phyloP scores from a whole-genome alignment of 495 filamentous ascomycete species.

The Daldinia vernicosa region DNA sequence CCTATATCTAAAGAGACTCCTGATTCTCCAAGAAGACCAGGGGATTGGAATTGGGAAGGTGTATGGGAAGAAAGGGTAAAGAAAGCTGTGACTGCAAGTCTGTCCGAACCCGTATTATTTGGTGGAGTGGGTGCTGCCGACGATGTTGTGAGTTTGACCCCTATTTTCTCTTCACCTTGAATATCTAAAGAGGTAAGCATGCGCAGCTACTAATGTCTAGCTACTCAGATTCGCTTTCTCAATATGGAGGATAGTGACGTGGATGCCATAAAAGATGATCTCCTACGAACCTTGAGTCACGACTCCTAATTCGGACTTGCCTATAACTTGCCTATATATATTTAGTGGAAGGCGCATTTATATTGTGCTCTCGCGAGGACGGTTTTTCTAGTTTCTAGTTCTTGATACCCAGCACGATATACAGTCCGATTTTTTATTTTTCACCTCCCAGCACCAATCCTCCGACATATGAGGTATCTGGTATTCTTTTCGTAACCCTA shows the following conservation, averaged over 20 bases:
- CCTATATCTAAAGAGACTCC: conserved; percentile 15
- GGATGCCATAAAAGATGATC: conserved; percentile 66
- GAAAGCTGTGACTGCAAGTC: conserved; percentile 76
- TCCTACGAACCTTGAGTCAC: conserved; percentile 61
- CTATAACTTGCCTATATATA: conserved; percentile 9
- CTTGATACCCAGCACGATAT: conserved; percentile 38
- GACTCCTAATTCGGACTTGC: conserved; percentile 28
- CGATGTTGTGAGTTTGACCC: conserved; percentile 68
- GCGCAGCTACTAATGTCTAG: conserved; percentile 30
- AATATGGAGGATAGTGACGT: conserved; percentile 69
- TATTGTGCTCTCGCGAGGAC: neutral
- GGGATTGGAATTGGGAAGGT: conserved; percentile 95
- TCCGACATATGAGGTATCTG: conserved; percentile 24
- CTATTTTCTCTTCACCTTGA: conserved; percentile 8
- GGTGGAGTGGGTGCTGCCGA: conserved; percentile 68
- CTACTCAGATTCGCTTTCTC: conserved; percentile 71
- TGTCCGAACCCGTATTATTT: conserved; percentile 79
- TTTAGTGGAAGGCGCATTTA: conserved; percentile 23
- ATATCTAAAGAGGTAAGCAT: neutral
- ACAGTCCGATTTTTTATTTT: conserved; percentile 12
- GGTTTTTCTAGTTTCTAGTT: conserved; percentile 11
- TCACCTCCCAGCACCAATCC: conserved; percentile 9
- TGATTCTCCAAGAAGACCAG: conserved; percentile 63
- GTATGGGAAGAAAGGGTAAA: conserved; percentile 89
- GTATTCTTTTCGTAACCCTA: conserved; percentile 21